Percentiles rank a stretch among this genome's conserved stretches.
phyloP scores from a whole-genome alignment of 768 basidiomycete species.

The Pulveroboletus sp. region DNA sequence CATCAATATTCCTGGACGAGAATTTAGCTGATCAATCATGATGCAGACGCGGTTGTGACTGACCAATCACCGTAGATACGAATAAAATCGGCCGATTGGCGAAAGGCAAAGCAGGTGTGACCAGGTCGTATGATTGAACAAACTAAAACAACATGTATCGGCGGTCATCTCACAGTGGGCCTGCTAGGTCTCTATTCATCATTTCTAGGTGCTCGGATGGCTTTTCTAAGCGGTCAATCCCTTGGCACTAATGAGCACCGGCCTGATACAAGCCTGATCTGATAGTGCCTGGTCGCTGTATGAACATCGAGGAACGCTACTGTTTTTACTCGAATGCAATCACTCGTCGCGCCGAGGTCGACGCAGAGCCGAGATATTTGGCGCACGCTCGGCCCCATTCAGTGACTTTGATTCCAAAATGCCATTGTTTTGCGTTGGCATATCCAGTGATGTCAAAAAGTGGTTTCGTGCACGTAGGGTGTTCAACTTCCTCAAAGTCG shows the following conservation, averaged over 20 bases:
- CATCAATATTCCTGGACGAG: neutral
- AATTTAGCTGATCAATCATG: conserved; percentile 1
- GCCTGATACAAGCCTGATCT: neutral
- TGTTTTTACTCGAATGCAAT: neutral
- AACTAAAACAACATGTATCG: neutral
- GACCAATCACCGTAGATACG: neutral
- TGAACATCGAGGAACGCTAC: neutral
- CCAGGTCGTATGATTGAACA: neutral
- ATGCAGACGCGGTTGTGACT: neutral
- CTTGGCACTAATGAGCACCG: neutral
- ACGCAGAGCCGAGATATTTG: neutral
- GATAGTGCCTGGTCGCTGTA: neutral
- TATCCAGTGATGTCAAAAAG: neutral
- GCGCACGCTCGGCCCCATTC: neutral
- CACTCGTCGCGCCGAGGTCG: neutral
- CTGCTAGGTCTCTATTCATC: neutral
- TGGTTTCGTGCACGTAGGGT: neutral
- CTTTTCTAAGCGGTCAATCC: neutral
- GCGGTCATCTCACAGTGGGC: neutral
- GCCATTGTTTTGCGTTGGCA: conserved; percentile 1
- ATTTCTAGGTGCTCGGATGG: neutral
- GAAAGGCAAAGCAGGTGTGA: neutral
- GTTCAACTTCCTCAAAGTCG: neutral
- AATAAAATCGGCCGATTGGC: too few relatives aligned
- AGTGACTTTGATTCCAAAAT: neutral